phyloP scores from a whole-genome alignment of 1,284 basidiomycete species.

The Bondarzewia mesenterica region DNA sequence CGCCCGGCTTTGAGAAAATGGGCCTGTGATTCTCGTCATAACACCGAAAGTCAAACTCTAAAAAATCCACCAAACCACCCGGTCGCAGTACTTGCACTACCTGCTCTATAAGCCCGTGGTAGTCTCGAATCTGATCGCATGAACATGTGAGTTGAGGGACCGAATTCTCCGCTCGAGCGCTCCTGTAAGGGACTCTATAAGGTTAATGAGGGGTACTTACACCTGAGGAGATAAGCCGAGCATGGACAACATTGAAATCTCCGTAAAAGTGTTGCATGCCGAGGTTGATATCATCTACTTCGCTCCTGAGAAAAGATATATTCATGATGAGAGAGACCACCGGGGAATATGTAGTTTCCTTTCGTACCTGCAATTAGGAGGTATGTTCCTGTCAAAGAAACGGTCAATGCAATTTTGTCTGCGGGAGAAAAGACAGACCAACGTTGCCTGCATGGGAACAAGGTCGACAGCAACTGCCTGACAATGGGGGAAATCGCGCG shows the following conservation, averaged over 20 bases:
- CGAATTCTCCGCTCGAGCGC: no score
- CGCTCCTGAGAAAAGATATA: constrained; percentile 42
- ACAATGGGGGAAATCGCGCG: constrained; percentile 62
- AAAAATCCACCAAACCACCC: constrained; percentile 55
- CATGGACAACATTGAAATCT: constrained; percentile 67
- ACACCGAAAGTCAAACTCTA: constrained; percentile 61
- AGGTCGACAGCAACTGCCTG: constrained; percentile 68
- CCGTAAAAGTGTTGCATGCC: constrained; percentile 74
- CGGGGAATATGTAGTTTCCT: no score
- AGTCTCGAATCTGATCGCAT: constrained; percentile 59
- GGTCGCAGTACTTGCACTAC: constrained; percentile 60
- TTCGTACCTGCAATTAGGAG: constrained; percentile 57
- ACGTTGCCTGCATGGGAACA: constrained; percentile 66
- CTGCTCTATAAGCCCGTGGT: constrained; percentile 54
- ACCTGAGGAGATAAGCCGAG: constrained; percentile 59
- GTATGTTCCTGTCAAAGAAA: constrained; percentile 40
- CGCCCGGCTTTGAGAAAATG: constrained; percentile 32
- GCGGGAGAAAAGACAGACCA: constrained; percentile 21
- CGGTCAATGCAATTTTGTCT: background rate
- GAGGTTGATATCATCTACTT: constrained; percentile 77
- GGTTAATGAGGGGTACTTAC: no score
- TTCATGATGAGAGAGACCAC: no score
- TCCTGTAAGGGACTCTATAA: no score
- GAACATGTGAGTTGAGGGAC: no score
- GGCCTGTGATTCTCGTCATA: constrained; percentile 43